Base-by-base conservation (phyloP, 805 yeast genomes). In the Jamesozyma lodderae region DNA sequence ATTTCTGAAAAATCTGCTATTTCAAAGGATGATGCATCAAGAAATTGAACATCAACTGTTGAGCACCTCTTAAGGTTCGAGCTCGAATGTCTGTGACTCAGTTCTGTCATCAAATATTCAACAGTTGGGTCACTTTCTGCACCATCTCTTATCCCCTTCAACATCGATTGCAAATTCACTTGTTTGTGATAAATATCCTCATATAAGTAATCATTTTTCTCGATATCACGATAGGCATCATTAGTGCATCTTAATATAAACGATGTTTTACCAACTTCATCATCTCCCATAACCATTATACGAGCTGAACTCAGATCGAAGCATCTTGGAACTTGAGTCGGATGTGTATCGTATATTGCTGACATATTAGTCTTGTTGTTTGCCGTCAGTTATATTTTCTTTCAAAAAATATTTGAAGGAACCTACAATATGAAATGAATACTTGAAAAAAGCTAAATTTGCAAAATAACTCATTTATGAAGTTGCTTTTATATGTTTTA, bases 211-310 rank as follows among this genome's bases (percentile, higher is more conserved):
- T 23, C 13, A 17, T 40, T 41, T 11, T 33, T 20, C 9, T 34
- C 34, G 2, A 41, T 33, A 11, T 37, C 33, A 11, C n/a, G n/a
- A 31, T 39, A 44, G 3, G 43, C 16, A 19, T 46, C 48, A 14
- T 44, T 39, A 5, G 53, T 25, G 45, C 57, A 53, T 21, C 55
- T 40, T 7, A 43, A 31, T 10, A 52, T 45, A 30, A 57, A 36
- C 0, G 57, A 45, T 1, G 58, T 49, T 36, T 55, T 57, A 6
- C 60, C 60, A 14, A 50, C 43, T 3, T 33, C 32, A 5, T 36
- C 27, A 23, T 47, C 52, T 1, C 60, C 62, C 44, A 55, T 44
- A 6, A 57, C 48, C 27, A 53, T 49, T 6, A 57, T 47, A 15
- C 53, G 40, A 9, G 50, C 41, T 7, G 45, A 39, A 10, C 38